These are phyloP conservation scores for Parsonsia alboflavescens DNA, from an alignment of 257 asterid genomes.

Conservation along the genomic window DNA sequence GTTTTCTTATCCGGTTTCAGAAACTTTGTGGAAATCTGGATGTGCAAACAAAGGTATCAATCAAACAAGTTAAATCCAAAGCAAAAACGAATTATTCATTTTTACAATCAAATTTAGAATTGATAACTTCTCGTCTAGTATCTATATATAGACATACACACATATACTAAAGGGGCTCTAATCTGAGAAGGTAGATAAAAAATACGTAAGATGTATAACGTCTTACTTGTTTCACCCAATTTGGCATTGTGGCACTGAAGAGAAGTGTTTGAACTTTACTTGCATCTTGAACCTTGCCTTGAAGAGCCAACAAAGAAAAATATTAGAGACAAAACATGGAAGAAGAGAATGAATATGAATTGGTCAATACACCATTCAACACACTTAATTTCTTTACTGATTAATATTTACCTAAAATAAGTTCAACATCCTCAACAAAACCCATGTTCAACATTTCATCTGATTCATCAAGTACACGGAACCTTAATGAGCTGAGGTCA, in stretches of 20 bases:
- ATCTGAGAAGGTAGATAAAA: neutral
- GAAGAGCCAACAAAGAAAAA: constrained; percentile 4
- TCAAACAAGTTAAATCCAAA: neutral
- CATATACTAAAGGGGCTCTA: neutral
- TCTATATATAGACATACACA: no score
- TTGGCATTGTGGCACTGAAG: constrained; percentile 91
- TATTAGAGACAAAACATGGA: neutral
- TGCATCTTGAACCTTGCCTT: constrained; percentile 81
- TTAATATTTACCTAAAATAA: constrained; percentile 67
- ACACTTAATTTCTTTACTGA: neutral
- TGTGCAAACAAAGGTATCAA: constrained; percentile 16
- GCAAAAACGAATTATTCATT: neutral
- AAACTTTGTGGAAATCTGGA: constrained; percentile 66
- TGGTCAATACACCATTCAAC: neutral
- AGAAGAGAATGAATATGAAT: neutral
- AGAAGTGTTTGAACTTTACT: constrained; percentile 92
- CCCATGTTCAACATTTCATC: constrained; percentile 99
- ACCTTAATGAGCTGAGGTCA: constrained; percentile 67
- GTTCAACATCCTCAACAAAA: constrained; percentile 96
- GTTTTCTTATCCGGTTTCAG: constrained; percentile 77
- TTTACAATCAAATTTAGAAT: neutral
- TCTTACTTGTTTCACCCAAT: constrained; percentile 77
- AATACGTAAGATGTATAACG: neutral
- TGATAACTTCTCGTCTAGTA: neutral
- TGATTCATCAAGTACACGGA: constrained; percentile 97